Percentiles rank a stretch among this genome's conserved stretches.
Evolutionary conservation across 805 yeast genomes (phyloP).

Genomic region (Tetrapisispora nanseiensis): DNA sequence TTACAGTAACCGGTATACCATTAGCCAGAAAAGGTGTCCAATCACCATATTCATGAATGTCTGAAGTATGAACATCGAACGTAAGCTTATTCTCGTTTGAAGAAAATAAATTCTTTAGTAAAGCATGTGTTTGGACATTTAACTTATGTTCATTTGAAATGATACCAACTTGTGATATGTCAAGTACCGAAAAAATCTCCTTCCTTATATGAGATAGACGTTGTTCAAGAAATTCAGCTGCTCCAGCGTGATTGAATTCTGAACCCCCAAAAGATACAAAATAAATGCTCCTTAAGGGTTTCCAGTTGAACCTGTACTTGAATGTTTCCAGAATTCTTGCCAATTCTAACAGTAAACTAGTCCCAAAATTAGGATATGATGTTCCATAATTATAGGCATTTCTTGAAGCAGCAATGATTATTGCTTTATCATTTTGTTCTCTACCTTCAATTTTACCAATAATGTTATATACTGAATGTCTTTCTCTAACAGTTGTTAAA

Average conservation of each 20-base stretch:
- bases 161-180: conserved; percentile 39
- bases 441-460: conserved; percentile 68
- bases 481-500: conserved; percentile 37
- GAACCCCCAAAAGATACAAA: conserved; percentile 80
- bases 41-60: conserved; percentile 43
- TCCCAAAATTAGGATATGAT: conserved; percentile 59
- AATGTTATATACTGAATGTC: conserved; percentile 70
- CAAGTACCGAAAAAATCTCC: conserved; percentile 63
- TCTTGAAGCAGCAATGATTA: conserved; percentile 74
- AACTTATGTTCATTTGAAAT: conserved; percentile 49
- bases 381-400: conserved; percentile 77
- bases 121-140: conserved; percentile 54
- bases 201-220: conserved; percentile 42
- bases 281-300: conserved; percentile 70
- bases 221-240: conserved; percentile 65
- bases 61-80: conserved; percentile 17
- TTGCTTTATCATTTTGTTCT: conserved; percentile 65
- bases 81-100: conserved; percentile 1
- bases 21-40: conserved; percentile 53
- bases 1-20: conserved; percentile 40
- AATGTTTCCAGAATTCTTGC: conserved; percentile 57
- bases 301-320: conserved; percentile 61
- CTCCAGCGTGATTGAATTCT: conserved; percentile 73
- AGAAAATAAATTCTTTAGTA: conserved; percentile 37
- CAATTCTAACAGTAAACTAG: conserved; percentile 61